A percentile compares a stretch with the other conserved stretches of the same genome.
Evolutionary conservation across 805 yeast species (phyloP).

Genomic region (Suhomyces kilbournensis): DNA sequence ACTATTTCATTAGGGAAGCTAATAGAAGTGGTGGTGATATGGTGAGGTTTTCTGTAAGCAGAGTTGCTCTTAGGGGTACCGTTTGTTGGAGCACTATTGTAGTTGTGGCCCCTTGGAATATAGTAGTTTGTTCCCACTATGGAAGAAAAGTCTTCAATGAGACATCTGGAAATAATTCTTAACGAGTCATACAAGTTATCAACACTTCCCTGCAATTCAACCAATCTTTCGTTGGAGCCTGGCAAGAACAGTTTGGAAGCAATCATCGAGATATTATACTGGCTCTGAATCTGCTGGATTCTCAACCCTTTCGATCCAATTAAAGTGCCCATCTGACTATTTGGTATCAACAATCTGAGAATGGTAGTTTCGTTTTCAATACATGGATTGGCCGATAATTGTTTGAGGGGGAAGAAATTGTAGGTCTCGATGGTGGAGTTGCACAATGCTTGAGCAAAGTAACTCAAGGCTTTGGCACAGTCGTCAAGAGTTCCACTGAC

Average conservation of each 20-base stretch:
- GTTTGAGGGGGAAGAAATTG: conserved; percentile 58
- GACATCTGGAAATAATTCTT: conserved; percentile 60
- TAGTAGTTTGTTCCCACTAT: conserved; percentile 64
- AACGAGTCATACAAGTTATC: conserved; percentile 57
- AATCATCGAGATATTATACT: conserved; percentile 70
- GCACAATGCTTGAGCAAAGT: conserved; percentile 64
- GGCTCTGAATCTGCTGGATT: conserved; percentile 74
- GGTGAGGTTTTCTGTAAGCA: conserved; percentile 20
- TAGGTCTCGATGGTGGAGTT: conserved; percentile 40
- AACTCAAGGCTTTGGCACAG: conserved; percentile 65
- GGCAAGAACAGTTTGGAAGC: conserved; percentile 83
- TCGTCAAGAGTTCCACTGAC: conserved; percentile 70
- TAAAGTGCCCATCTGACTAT: conserved; percentile 82
- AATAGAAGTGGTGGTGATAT: conserved; percentile 36
- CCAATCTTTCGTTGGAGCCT: conserved; percentile 78
- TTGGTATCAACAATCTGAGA: conserved; percentile 73
- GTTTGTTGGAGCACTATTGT: neutral
- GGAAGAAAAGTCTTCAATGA: conserved; percentile 70
- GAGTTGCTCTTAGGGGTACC: neutral
- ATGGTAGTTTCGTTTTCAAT: conserved; percentile 51
- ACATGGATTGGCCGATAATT: conserved; percentile 51
- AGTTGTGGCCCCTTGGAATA: conserved; percentile 42
- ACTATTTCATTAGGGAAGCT: conserved; percentile 78
- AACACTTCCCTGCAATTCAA: conserved; percentile 81
- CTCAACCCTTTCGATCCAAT: conserved; percentile 82